Evolutionary conservation across 2,329 filamentous ascomycete genomes (phyloP), one percentile per base, ranked within the genome.

Genomic region (Cercospora sesami): DNA sequence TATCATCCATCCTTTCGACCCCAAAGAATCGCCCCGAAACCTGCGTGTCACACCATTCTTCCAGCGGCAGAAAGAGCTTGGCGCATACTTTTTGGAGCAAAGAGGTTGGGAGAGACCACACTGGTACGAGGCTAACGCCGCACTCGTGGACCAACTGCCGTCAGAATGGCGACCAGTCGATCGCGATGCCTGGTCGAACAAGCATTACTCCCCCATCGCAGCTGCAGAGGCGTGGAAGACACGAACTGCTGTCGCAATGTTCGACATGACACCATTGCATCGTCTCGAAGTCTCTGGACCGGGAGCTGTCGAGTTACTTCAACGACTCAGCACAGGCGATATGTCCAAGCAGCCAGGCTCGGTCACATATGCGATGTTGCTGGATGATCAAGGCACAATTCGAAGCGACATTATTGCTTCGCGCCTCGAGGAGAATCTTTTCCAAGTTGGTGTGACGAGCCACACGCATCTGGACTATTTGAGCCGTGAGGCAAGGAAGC

Each of bases 201-300:
- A 80, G 26, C 87, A 83, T 68, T 85, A 88, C 74, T 89, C 86
- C 0, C 85, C 86, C 0, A 84, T 89, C 42, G 82, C 83, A 0
- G 86, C 86, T 0, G 87, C 80, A 0, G 87, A 90, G 74, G 87
- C 87, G 0, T 89, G 86, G 86, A 89, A 87, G 79, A 89, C 87
- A 1, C 83, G 88, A 1, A 88, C 86, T 5, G 84, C 86, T 0
- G 87, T 85, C 2, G 87, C 86, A 7, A 82, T 90, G 82, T 90
- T 86, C 73, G 87, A 90, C 70, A 84, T 89, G 82, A 89, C 86
- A 1, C 84, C 87, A 0, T 81, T 88, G 39, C 83, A 86, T 23
- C 81, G 87, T 1, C 80, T 90, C 3, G 85, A 89, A 66, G 79
- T 89, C 0, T 82, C 82, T 1, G 88, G 87, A 0, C 85, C 87